phyloP scores from a whole-genome alignment of 768 basidiomycete species.

The Tephrocybe sp. region DNA sequence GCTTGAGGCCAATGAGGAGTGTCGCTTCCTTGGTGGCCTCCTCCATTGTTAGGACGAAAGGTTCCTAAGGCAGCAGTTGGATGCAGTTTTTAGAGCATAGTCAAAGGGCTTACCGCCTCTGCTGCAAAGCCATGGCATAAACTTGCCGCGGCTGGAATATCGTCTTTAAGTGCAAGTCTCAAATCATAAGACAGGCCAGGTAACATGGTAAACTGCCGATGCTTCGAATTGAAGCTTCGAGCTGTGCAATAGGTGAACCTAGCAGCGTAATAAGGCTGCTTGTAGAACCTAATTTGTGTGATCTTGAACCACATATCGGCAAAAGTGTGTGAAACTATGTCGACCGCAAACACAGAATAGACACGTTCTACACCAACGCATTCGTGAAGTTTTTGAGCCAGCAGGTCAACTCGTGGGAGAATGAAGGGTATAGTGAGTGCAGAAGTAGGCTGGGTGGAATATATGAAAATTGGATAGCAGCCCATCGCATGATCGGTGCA shows the following conservation, averaged over 20 bases:
- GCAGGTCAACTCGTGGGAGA: conserved; percentile 1
- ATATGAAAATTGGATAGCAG: conserved; percentile 13
- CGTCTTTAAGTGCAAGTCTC: conserved; percentile 2
- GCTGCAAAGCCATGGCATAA: conserved; percentile 12
- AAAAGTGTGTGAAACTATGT: conserved; percentile 5
- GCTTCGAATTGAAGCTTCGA: neutral
- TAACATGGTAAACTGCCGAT: conserved; percentile 4
- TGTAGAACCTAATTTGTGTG: neutral
- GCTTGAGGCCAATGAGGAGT: neutral
- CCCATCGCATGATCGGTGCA: conserved; percentile 9
- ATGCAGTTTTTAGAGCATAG: neutral
- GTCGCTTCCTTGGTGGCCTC: conserved; percentile 4
- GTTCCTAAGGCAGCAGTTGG: neutral
- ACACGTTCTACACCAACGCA: conserved; percentile 5
- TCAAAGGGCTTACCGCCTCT: conserved; percentile 3
- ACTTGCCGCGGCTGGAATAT: conserved; percentile 2
- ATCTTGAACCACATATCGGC: conserved; percentile 1
- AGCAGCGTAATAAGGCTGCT: conserved; percentile 9
- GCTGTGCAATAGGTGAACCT: conserved; percentile 11
- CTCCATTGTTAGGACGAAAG: conserved; percentile 7
- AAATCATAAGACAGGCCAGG: conserved; percentile 10
- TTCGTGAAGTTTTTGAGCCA: neutral
- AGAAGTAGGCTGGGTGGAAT: neutral
- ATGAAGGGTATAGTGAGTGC: neutral
- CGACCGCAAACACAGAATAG: conserved; percentile 10